phyloP scores from a whole-genome alignment of 2,329 filamentous ascomycete genomes.

The Rasamsonia emersonii region DNA sequence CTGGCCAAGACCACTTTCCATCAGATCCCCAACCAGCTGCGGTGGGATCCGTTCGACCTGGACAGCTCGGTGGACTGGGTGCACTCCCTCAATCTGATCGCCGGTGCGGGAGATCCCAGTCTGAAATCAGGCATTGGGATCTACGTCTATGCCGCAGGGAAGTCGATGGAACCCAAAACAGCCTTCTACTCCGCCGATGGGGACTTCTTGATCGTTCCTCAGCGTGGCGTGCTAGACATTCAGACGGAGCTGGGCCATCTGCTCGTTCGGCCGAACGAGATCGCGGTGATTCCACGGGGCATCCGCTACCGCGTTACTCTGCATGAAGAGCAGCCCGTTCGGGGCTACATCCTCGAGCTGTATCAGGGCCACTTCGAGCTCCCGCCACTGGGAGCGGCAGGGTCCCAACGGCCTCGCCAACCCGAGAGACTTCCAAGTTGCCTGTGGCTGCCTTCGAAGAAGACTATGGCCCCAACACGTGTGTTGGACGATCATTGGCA shows the following conservation, averaged over 20 bases:
- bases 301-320: slow-evolving; percentile 48
- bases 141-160: slow-evolving; percentile 43
- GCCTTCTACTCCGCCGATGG: slow-evolving; percentile 53
- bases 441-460: slow-evolving; percentile 44
- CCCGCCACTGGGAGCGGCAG: slow-evolving; percentile 54
- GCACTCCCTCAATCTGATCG: slow-evolving; percentile 2
- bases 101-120: slow-evolving; percentile 41
- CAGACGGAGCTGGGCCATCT: slow-evolving; percentile 54
- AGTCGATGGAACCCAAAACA: slow-evolving; percentile 40
- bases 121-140: slow-evolving; percentile 44
- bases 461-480: slow-evolving; percentile 32
- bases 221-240: slow-evolving; percentile 53
- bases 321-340: slow-evolving; percentile 42
- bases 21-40: too few relatives aligned
- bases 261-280: slow-evolving; percentile 53
- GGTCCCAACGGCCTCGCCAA: slow-evolving; percentile 54
- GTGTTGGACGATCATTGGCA: slow-evolving; percentile 43
- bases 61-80: too few relatives aligned
- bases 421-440: slow-evolving; percentile 49
- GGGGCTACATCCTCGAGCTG: slow-evolving; percentile 54
- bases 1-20: too few relatives aligned
- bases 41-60: too few relatives aligned
- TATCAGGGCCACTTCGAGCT: slow-evolving; percentile 53
- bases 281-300: slow-evolving; percentile 54
- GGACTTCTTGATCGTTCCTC: slow-evolving; percentile 53